Evolutionary conservation across 306 rosid genomes (phyloP), one percentile per base, ranked within the genome.

Genomic region (Trichosanthes truncata): DNA sequence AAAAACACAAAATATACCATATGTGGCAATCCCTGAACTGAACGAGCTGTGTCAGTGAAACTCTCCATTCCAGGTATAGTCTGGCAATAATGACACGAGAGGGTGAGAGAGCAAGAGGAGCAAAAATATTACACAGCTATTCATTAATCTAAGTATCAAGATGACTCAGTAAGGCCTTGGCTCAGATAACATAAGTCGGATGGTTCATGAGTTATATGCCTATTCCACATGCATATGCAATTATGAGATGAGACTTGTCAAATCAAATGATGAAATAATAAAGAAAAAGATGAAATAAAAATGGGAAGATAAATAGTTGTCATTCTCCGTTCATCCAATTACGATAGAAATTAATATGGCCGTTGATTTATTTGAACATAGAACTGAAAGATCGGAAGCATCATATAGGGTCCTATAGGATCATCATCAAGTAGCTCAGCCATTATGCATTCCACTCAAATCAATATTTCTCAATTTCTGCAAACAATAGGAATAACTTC

Each of bases 61-160:
- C 83, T 83, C 88, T 93, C 97, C 92, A 90, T 89, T 74, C 99
- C 98, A 80, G 98, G 98, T 84, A 96, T 96, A 33, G 96, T 87
- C 99, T 96, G 87, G 63, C 35, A 80, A 61, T 83, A 81, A 82
- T 62, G 17, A 55, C 79, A 60, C 52, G 74, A 76, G 56, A 53
- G 45, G 61, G 62, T 63, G 61, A 57, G 79, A 69, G 56, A 60
- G 52, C 61, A 69, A 76, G 51, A 45, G 38, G 9, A 66, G 26
- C 0, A 56, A 31, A 52, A n/a, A 63, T 52, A 78, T 21, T 69
- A 45, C 35, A 59, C 40, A 49, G 21, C 41, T 53, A 80, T 12
- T 81, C 53, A 81, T 56, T 15, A 69, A 52, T 26, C 33, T 41
- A 18, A 29, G 66, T 10, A 78, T 12, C 72, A 31, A 48, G 60